Conservation (phyloP, 2,329 filamentous ascomycete genomes). For the Colletotrichum sidae region DNA sequence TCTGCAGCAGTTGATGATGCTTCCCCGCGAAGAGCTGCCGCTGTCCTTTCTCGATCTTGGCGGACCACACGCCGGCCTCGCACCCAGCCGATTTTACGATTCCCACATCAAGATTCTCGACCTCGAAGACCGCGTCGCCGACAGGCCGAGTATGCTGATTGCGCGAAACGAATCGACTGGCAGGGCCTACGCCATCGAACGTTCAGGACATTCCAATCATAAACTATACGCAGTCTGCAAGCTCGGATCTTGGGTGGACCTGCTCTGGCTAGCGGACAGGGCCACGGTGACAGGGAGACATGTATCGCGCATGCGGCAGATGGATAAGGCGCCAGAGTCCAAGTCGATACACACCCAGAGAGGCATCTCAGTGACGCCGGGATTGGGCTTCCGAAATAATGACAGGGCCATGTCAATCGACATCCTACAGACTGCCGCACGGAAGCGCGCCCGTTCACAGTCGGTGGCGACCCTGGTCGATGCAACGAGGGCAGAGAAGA, state of each 20-base stretch:
- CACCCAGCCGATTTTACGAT: conserved; percentile 68
- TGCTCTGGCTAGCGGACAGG: conserved; percentile 62
- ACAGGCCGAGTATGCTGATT: conserved; percentile 67
- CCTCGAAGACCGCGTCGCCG: conserved; percentile 69
- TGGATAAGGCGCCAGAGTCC: conserved; percentile 35
- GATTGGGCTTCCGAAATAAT: conserved; percentile 62
- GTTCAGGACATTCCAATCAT: conserved; percentile 57
- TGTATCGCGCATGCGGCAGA: conserved; percentile 43
- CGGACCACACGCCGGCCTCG: conserved; percentile 61
- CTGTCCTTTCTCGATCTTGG: conserved; percentile 72
- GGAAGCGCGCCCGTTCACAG: conserved; percentile 60
- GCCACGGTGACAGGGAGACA: conserved; percentile 60
- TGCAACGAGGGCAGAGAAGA: conserved; percentile 36
- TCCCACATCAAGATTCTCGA: conserved; percentile 73
- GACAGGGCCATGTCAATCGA: conserved; percentile 71
- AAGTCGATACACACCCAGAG: conserved; percentile 29
- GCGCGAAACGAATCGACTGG: conserved; percentile 68
- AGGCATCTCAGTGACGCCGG: conserved; percentile 54
- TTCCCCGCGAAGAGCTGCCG: conserved; percentile 70
- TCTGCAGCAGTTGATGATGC: conserved; percentile 70
- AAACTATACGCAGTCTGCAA: conserved; percentile 76
- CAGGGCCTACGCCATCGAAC: conserved; percentile 73
- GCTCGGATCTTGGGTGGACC: conserved; percentile 74
- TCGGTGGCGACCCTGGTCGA: conserved; percentile 53
- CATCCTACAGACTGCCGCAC: conserved; percentile 69